Base-by-base conservation (phyloP, 306 rosid genomes). In the Inga oerstediana region DNA sequence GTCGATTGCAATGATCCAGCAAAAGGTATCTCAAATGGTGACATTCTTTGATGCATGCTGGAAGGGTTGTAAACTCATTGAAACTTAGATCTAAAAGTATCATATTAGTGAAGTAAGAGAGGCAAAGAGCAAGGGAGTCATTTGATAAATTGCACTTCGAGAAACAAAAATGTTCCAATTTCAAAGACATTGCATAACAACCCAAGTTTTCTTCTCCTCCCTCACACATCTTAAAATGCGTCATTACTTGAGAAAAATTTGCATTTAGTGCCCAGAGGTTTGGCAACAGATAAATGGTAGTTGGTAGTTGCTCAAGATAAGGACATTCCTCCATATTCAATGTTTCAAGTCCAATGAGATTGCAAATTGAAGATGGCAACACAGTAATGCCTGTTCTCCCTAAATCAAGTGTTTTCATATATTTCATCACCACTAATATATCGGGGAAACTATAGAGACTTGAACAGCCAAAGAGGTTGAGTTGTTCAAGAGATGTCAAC, bases 281-380 rank as follows among this genome's bases (percentile, higher is more conserved):
- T 12, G 69, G 69, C 69, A 64, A 13, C 39, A 27, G 1, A 12
- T 39, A 30, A 27, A 64, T 64, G 69, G 19, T 30, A 64, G 39
- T 13, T 62, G 69, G 69, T 5, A 62, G 41, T 4, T 64, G 69
- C 19, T 64, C 4, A 30, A 64, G 69, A 30, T 4, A 8, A 64
- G 19, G 69, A 64, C 69, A 64, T 13, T 64, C 39, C 19, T 64
- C 69, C 3, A 64, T 13, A 39, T 64, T 64, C 14, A 64, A 64
- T 20, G 16, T 64, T 64, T 64, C 41, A 30, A 64, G 69, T 13
- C 41, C 39, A 5, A 30, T 30, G 7, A 78, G 45, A 64, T 78
- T 45, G 30, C 75, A 6, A 27, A 79, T 46, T 34, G 75, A 67
- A 67, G 16, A 49, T 78, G 82, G 66, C 37, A 79, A 22, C 9